Evolutionary conservation across 345 rosid species (phyloP).

Genomic region (Lumnitzera littorea): DNA sequence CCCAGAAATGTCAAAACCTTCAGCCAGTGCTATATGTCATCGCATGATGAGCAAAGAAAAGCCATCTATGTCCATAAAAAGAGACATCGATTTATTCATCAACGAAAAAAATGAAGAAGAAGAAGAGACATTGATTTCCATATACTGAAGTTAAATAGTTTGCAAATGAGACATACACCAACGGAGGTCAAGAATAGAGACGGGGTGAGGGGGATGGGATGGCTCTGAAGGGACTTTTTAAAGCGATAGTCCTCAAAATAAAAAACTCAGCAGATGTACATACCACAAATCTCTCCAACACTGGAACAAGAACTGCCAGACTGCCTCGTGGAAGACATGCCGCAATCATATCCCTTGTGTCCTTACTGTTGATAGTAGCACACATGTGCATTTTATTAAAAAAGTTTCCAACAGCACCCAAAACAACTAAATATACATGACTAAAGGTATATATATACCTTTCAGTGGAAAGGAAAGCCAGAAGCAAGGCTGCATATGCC

Average conservation of each 20-base stretch:
- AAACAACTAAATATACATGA: not conserved
- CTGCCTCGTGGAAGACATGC: constrained; percentile 65
- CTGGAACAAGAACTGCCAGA: constrained; percentile 71
- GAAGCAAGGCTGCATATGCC: constrained; percentile 90
- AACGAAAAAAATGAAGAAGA: not conserved
- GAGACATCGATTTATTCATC: no score
- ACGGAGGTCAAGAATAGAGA: no score
- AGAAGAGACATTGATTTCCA: no score
- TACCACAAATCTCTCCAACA: constrained; percentile 98
- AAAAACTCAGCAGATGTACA: constrained; percentile 7
- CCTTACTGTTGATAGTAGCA: constrained; percentile 44
- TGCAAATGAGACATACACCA: no score
- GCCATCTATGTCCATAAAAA: not conserved
- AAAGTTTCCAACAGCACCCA: not conserved
- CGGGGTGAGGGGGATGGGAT: no score
- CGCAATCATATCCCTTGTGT: constrained; percentile 68
- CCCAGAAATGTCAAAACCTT: no score
- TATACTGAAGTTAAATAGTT: no score
- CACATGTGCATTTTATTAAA: constrained; percentile 8
- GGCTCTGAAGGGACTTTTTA: no score
- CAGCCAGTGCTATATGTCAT: not conserved
- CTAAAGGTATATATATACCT: constrained; percentile 35
- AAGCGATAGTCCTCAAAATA: no score
- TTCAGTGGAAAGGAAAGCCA: constrained; percentile 96
- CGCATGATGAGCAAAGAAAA: not conserved